Evolutionary conservation across 1,139 yeast genomes (phyloP).

Genomic region (Kodamaea sp.): DNA sequence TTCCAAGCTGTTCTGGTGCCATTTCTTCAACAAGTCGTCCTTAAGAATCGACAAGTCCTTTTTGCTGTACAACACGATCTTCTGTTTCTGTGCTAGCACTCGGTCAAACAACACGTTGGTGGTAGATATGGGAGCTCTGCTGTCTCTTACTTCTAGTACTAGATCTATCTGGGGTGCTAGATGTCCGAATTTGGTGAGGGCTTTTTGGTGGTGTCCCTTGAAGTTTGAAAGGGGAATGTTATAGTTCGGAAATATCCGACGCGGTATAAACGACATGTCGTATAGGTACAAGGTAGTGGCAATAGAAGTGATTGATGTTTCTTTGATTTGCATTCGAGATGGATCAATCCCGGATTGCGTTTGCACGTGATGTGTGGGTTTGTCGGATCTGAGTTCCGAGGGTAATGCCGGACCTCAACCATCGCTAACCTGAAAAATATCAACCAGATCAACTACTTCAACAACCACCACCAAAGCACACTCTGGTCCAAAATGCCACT

Average conservation of each 20-base stretch:
- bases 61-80: constrained; percentile 68
- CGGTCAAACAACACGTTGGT: constrained; percentile 79
- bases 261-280: constrained; percentile 44
- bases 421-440: no score
- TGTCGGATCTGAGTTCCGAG: no score
- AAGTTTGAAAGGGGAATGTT: constrained; percentile 74
- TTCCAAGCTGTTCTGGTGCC: constrained; percentile 57
- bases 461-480: no score
- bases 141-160: constrained; percentile 81
- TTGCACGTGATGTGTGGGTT: no score
- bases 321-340: no score
- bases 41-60: constrained; percentile 50
- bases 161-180: constrained; percentile 80
- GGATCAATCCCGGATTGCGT: no score
- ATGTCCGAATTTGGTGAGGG: constrained; percentile 67
- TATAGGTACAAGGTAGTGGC: no score
- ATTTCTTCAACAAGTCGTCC: constrained; percentile 38
- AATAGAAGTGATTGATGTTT: no score
- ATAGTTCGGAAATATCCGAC: constrained; percentile 62
- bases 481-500: constrained; percentile 82
- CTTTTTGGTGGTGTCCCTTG: constrained; percentile 89
- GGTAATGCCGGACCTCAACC: no score
- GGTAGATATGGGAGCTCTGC: constrained; percentile 86
- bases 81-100: constrained; percentile 58
- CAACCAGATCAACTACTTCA: no score